Base-by-base conservation (phyloP, 441 rosid species). In the Flueggea neowawraea region DNA sequence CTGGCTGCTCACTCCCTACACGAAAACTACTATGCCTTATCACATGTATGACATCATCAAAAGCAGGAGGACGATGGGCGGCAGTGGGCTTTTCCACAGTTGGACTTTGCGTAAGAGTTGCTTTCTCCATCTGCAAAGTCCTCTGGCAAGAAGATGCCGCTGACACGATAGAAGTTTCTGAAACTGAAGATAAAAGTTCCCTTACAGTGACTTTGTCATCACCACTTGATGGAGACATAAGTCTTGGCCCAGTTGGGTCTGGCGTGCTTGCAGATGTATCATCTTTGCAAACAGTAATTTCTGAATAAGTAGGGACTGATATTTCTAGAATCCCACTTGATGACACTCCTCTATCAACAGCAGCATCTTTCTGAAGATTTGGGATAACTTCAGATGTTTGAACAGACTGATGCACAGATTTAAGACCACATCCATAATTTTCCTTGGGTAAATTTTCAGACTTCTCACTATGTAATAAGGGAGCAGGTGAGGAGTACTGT, bases 21-120 rank as follows among this genome's bases (percentile, higher is more conserved):
- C 88, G 88, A 76, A 79, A 90, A 71, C 95, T 93, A 70, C 95
- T 81, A 78, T 85, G 98, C 57, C 88, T 76, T 62, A 86, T 84
- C 28, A 88, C 97, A 75, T 93, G 94, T 74, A 93, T 88, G 74
- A 88, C 79, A 60, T 90, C 95, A 55, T 88, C 95, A 61, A 85
- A 89, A 49, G 75, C 91, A 22, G 88, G 78, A 72, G 84, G 83
- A 65, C 55, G 73, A 65, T 82, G 80, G 17, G 82, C 66, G 45
- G 71, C 58, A 70, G 68, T 66, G 16, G 80, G 69, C 67, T 78
- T 79, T 63, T 83, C 90, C 47, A 47, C 49, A 16, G 71, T 44
- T 65, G 78, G 61, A 64, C 62, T 80, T 63, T 68, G 82, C 65
- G 80, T 60, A 60, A 67, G 53, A 12, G 59, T 36, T 54, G 65